Percentiles rank a stretch among this genome's conserved stretches.
phyloP scores from a whole-genome alignment of 306 rosid genomes.

The Lathyrus aphaca region DNA sequence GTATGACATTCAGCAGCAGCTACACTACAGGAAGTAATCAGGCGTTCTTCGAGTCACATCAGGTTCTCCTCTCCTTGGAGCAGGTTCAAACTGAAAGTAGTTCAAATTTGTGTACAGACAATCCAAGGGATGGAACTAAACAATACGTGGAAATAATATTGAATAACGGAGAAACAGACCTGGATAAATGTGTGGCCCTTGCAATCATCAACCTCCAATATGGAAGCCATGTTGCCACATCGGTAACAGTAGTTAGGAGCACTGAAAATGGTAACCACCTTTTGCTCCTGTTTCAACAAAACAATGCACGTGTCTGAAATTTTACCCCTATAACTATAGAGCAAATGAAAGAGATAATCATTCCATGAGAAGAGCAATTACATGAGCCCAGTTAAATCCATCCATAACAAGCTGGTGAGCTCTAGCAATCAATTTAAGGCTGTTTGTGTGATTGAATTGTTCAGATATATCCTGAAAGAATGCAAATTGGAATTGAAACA shows the following conservation, averaged over 20 bases:
- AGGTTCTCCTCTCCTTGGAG: conserved; percentile 99
- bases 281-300: conserved; percentile 86
- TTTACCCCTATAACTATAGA: conserved; percentile 12
- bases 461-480: conserved; percentile 92
- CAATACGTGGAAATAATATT: conserved; percentile 23
- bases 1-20: conserved; percentile 45
- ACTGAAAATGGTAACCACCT: conserved; percentile 98
- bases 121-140: conserved; percentile 22
- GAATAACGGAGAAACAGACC: conserved; percentile 50
- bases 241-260: conserved; percentile 99
- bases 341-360: conserved; percentile 30
- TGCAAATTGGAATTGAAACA: conserved; percentile 23
- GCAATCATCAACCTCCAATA: conserved; percentile 98
- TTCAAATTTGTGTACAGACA: conserved; percentile 35
- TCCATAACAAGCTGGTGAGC: conserved; percentile 99
- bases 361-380: conserved; percentile 45
- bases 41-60: conserved; percentile 99
- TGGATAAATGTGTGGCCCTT: conserved; percentile 92
- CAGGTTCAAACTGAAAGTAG: conserved; percentile 89
- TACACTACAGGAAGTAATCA: conserved; percentile 82
- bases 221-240: conserved; percentile 99
- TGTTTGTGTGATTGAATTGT: conserved; percentile 93
- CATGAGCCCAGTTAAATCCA: conserved; percentile 99
- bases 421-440: conserved; percentile 95
- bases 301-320: conserved; percentile 34